Evolutionary conservation across 495 filamentous ascomycete genomes (phyloP).

Genomic region (Penicillium simplicissimum): DNA sequence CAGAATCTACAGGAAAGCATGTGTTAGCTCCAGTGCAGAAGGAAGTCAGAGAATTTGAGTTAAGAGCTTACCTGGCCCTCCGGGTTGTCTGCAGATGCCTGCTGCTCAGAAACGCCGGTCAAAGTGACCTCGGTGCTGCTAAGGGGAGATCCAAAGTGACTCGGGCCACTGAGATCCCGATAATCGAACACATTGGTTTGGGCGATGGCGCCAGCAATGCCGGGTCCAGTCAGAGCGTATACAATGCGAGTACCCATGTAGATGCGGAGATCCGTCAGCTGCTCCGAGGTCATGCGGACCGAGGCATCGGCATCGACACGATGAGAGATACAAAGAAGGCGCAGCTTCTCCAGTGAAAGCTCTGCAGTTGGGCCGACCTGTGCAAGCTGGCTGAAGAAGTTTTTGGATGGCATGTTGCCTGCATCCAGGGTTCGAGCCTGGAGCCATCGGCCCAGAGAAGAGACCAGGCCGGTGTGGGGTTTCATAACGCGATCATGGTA

Average conservation of each 20-base stretch:
- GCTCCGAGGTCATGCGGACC: constrained; percentile 57
- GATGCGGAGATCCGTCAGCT: constrained; percentile 75
- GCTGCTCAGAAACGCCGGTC: constrained; percentile 56
- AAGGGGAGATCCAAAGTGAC: constrained; percentile 81
- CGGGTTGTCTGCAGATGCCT: constrained; percentile 51
- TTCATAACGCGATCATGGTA: constrained; percentile 60
- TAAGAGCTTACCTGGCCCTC: constrained; percentile 60
- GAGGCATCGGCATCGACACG: constrained; percentile 35
- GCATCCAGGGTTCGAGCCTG: constrained; percentile 66
- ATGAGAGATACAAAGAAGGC: constrained; percentile 49
- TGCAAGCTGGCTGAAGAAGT: constrained; percentile 42
- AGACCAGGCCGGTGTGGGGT: constrained; percentile 50
- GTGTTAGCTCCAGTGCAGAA: constrained; percentile 1
- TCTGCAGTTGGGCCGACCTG: constrained; percentile 64
- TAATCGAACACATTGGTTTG: constrained; percentile 92
- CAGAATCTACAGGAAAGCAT: constrained; percentile 30
- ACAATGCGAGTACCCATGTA: constrained; percentile 79
- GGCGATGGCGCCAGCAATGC: constrained; percentile 78
- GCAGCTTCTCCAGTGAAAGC: constrained; percentile 68
- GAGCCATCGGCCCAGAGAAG: constrained; percentile 65
- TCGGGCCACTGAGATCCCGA: constrained; percentile 54
- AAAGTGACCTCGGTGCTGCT: constrained; percentile 78
- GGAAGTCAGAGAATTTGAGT: neutral
- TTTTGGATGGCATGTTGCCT: constrained; percentile 62
- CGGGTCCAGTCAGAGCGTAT: constrained; percentile 80